phyloP scores from a whole-genome alignment of 306 rosid species.

The Medicago arabica region DNA sequence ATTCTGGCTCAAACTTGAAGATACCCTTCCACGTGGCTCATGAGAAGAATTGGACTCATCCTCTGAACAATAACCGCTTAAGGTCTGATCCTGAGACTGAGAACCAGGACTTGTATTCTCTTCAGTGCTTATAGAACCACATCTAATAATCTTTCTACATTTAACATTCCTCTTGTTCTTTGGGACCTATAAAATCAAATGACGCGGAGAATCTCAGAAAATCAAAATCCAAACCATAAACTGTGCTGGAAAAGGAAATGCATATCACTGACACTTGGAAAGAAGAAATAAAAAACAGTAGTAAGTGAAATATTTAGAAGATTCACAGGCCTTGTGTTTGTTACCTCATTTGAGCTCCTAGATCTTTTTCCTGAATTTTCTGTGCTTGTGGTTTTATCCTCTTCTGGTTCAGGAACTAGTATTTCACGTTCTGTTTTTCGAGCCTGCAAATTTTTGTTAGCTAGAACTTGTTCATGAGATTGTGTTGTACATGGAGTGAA shows the following conservation, averaged over 20 bases:
- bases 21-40: slow-evolving; percentile 54
- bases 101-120: no score
- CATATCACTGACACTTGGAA: background rate
- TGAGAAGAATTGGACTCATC: slow-evolving; percentile 67
- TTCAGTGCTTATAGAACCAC: slow-evolving; percentile 38
- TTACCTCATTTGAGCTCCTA: slow-evolving; percentile 57
- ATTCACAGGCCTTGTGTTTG: background rate
- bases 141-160: slow-evolving; percentile 54
- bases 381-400: slow-evolving; percentile 13
- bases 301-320: background rate
- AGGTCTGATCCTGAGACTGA: slow-evolving; percentile 49
- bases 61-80: slow-evolving; percentile 71
- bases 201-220: background rate
- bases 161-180: slow-evolving; percentile 55
- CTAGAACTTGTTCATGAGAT: slow-evolving; percentile 39
- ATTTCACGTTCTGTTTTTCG: slow-evolving; percentile 39
- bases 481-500: slow-evolving; percentile 40
- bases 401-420: slow-evolving; percentile 39
- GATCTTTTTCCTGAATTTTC: slow-evolving; percentile 57
- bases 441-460: slow-evolving; percentile 38
- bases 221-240: slow-evolving; percentile 1
- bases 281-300: background rate
- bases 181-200: slow-evolving; percentile 42
- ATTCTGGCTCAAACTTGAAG: slow-evolving; percentile 56
- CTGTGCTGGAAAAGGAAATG: slow-evolving; percentile 19